Percentiles rank a stretch among this genome's conserved stretches.
These are phyloP conservation scores for Xanthoconium stramineum DNA, from an alignment of 768 basidiomycete species.

Conservation along the genomic window DNA sequence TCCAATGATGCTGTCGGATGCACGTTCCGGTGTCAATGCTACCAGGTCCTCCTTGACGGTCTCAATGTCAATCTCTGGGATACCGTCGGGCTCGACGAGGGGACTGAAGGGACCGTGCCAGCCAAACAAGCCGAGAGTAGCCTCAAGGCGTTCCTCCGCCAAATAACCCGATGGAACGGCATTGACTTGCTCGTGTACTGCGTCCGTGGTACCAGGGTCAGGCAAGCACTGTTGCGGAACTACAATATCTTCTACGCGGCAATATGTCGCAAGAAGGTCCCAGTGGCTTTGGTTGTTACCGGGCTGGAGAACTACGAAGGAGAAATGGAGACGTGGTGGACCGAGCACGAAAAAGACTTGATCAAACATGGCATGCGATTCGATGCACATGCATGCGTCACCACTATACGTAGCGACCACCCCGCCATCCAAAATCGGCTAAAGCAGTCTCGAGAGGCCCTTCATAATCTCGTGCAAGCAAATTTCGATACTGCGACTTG, in stretches of 20 bases:
- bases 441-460: constrained; percentile 17
- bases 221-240: constrained; percentile 25
- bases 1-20: constrained; percentile 33
- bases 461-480: constrained; percentile 18
- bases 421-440: constrained; percentile 22
- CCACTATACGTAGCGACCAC: constrained; percentile 29
- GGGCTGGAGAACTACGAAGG: constrained; percentile 34
- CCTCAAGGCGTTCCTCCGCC: constrained; percentile 33
- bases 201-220: constrained; percentile 32
- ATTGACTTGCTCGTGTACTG: constrained; percentile 34
- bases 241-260: constrained; percentile 30
- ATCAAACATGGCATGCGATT: constrained; percentile 34
- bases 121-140: constrained; percentile 22
- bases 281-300: constrained; percentile 33
- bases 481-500: constrained; percentile 17
- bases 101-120: constrained; percentile 26
- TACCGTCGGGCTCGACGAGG: constrained; percentile 33
- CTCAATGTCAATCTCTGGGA: constrained; percentile 28
- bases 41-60: constrained; percentile 22
- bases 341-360: constrained; percentile 31
- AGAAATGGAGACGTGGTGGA: constrained; percentile 41
- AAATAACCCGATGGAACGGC: constrained; percentile 26
- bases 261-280: constrained; percentile 31
- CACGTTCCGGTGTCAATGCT: constrained; percentile 29
- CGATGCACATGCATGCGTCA: constrained; percentile 40